Conservation (phyloP, 345 rosid genomes). For the Hibiscus mutabilis region DNA sequence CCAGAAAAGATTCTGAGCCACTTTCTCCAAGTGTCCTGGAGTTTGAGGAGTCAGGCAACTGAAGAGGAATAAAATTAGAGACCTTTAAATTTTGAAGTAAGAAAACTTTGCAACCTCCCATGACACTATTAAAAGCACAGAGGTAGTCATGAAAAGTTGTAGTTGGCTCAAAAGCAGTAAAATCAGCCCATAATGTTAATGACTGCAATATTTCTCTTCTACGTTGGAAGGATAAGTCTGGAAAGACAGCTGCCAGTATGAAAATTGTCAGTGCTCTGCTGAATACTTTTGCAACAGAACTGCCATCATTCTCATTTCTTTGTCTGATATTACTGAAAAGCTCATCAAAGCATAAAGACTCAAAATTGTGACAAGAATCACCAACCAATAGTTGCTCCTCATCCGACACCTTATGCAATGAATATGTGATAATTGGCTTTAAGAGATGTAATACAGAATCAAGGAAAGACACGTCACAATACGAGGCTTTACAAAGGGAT, state of each 20-base stretch:
- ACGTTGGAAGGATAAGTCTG: conserved; percentile 51
- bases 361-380: conserved; percentile 60
- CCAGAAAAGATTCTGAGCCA: conserved; percentile 27
- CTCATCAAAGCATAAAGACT: conserved; percentile 68
- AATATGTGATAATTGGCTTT: conserved; percentile 69
- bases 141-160: conserved; percentile 63
- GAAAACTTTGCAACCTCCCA: conserved; percentile 55
- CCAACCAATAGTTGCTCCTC: conserved; percentile 42
- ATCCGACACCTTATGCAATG: conserved; percentile 45
- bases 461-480: conserved; percentile 63
- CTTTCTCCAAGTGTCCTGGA: conserved; percentile 17
- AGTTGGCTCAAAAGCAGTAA: conserved; percentile 52
- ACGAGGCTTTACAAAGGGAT: conserved; percentile 54
- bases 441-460: conserved; percentile 44
- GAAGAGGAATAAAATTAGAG: conserved; percentile 39
- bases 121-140: conserved; percentile 48
- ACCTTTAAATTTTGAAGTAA: conserved; percentile 34
- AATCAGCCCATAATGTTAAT: conserved; percentile 51
- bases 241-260: conserved; percentile 50
- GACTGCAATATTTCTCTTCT: conserved; percentile 49
- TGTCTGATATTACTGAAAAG: conserved; percentile 44
- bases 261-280: conserved; percentile 48
- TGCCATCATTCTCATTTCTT: conserved; percentile 29
- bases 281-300: conserved; percentile 27
- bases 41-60: conserved; percentile 24